Evolutionary conservation across 306 rosid genomes (phyloP), one percentile per base, ranked within the genome.

Genomic region (Vigna nakashimae): DNA sequence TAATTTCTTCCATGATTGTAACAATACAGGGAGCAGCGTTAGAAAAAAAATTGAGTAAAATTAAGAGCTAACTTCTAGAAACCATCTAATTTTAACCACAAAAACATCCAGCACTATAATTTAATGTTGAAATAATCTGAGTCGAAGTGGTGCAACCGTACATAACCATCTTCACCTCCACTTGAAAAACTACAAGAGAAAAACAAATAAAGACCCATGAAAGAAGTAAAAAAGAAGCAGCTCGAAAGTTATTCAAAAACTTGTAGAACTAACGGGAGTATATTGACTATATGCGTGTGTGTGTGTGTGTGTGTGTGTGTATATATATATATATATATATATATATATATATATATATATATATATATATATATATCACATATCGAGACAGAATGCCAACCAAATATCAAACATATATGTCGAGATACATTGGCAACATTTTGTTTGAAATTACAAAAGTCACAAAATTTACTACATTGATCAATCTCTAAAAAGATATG

Each of bases 141-240:
- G 77, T 90, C 98, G 18, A 94, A 92, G 80, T 92, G 98, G 80
- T 94, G 98, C 81, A 94, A 76, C 53, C 98, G 90, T 46, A 94
- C 92, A 12, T 86, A 94, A 67, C 92, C 98, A 81, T 94, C 98
- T 82, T 94, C 98, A 50, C 98, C 98, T 80, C 97, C 97, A 58
- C 98, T 94, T 34, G 98, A 84, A 85, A 94, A 94, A 72, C 98
- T 92, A 81, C 62, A 69, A 72, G 26, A 81, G 11, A 65, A 20
- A 73, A 20, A 73, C 13, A 80, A 45, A 7, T 22, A 6, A 43
- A 36, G n/a, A 26, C 34, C 11, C 18, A 22, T 32, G 42, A 77
- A 5, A 8, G 26, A 66, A 50, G 67, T 46, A 30, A 30, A 48
- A 42, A 69, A n/a, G 9, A 52, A 59, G 55, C 30, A 69, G 1